Conservation (phyloP, 352 stramenopile species). For the Globisporangium cederbergense region DNA sequence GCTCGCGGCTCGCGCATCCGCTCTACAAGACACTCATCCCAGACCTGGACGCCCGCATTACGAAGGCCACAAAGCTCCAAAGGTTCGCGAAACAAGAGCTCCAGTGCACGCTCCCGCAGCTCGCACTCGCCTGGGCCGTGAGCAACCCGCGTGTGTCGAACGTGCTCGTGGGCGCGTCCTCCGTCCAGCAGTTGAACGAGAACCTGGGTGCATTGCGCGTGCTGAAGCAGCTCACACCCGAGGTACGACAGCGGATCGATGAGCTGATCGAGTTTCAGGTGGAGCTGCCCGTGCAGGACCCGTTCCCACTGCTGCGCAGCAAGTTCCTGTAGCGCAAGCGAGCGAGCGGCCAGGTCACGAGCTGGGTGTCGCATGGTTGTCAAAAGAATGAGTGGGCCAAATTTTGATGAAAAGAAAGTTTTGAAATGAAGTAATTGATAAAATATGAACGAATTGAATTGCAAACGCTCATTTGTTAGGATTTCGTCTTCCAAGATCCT, state of each 20-base stretch:
- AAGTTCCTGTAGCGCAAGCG: too few relatives aligned
- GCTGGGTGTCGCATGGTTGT: too few relatives aligned
- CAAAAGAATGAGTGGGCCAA: too few relatives aligned
- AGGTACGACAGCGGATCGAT: constrained; percentile 16
- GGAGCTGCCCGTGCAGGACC: too few relatives aligned
- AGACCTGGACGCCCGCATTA: constrained; percentile 14
- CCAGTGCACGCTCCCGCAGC: constrained; percentile 19
- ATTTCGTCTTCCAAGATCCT: too few relatives aligned
- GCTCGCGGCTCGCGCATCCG: constrained; percentile 20
- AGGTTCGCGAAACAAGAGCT: constrained; percentile 18
- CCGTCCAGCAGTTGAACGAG: constrained; percentile 42
- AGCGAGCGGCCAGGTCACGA: too few relatives aligned
- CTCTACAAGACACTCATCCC: constrained; percentile 13
- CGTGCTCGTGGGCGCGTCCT: constrained; percentile 39
- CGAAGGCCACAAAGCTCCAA: constrained; percentile 22
- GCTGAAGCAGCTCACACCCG: constrained; percentile 34
- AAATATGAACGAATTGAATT: too few relatives aligned
- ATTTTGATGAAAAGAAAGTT: too few relatives aligned
- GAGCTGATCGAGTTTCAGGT: too few relatives aligned
- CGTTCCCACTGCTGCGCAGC: too few relatives aligned
- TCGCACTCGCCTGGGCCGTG: constrained; percentile 39
- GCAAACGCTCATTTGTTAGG: too few relatives aligned
- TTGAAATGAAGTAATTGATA: too few relatives aligned
- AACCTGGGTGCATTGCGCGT: constrained; percentile 46
- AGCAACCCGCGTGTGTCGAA: constrained; percentile 32